Base-by-base conservation (phyloP, 306 rosid species). In the Datisca glomerata region DNA sequence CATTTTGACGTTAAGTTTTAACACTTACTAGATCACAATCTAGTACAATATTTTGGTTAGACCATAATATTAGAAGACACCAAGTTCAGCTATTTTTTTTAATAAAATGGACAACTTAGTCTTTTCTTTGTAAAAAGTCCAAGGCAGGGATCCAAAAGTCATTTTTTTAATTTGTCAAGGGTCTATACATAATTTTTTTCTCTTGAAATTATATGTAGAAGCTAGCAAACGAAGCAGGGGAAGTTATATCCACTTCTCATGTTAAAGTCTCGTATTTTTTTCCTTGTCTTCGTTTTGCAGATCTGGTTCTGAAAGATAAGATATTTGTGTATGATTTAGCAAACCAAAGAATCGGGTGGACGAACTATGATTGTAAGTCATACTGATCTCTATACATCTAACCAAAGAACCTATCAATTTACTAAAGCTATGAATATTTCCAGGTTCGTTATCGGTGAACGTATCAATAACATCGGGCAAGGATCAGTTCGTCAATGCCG, bases 281-380 rank as follows among this genome's bases (percentile, higher is more conserved):
- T 25, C 31, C 31, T 25, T n/a, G n/a, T n/a, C n/a, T n/a, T n/a
- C n/a, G n/a, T n/a, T 40, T 41, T 69, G 59, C 70, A 82, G 94
- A 86, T 74, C 73, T 86, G 61, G 87, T 86, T 64, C 65, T 82
- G 28, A 86, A 86, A 67, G 94, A 83, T 54, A 83, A 74, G 76
- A 83, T 87, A 41, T 18, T 87, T 45, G 82, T 87, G 41, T 87
- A 82, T 29, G 96, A 82, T 60, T 59, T 87, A 21, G 85, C 78
- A 49, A 80, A 33, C 38, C 93, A 76, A 57, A 73, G 75, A 47
- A 55, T 87, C 35, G 94, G 96, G 51, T 87, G 94, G 94, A 49
- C 89, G n/a, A 67, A 71, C 70, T 79, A 82, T 17, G 89, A 87
- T 20, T 87, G 93, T 87, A 74, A 79, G 57, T 23, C 14, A 50